A percentile compares a stretch with the other conserved stretches of the same genome.
Conservation (phyloP, 768 basidiomycete species). For the Naematelia encephala region DNA sequence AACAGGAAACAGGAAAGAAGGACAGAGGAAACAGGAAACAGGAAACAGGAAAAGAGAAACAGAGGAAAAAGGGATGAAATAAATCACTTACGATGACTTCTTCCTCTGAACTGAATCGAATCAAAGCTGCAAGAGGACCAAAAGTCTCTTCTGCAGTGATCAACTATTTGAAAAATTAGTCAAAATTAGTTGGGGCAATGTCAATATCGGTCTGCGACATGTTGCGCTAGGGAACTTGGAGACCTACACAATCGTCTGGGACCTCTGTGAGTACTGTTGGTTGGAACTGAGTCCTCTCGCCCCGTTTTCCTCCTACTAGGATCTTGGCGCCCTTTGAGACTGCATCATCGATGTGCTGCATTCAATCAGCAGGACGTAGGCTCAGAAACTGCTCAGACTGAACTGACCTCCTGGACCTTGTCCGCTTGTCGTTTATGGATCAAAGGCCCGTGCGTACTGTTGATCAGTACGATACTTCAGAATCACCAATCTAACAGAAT, state of each 20-base stretch:
- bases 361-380: too few relatives aligned
- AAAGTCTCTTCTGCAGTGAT: conserved; percentile 88
- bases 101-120: conserved; percentile 89
- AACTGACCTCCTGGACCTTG: conserved; percentile 63
- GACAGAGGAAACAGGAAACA: too few relatives aligned
- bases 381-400: neutral
- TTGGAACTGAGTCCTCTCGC: conserved; percentile 53
- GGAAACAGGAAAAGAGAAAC: too few relatives aligned
- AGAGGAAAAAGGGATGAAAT: neutral
- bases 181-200: too few relatives aligned
- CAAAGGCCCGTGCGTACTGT: conserved; percentile 83
- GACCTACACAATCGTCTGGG: conserved; percentile 57
- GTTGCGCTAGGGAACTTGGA: neutral
- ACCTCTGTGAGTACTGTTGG: conserved; percentile 91
- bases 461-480: too few relatives aligned
- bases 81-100: conserved; percentile 64
- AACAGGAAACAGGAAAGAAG: neutral
- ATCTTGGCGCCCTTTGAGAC: conserved; percentile 78
- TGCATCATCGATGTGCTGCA: conserved; percentile 78
- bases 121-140: conserved; percentile 62
- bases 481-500: too few relatives aligned
- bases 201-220: too few relatives aligned
- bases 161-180: too few relatives aligned
- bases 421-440: conserved; percentile 81
- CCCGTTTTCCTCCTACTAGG: conserved; percentile 77